Evolutionary conservation across 805 yeast species (phyloP).

Genomic region (Pichia scutulata): DNA sequence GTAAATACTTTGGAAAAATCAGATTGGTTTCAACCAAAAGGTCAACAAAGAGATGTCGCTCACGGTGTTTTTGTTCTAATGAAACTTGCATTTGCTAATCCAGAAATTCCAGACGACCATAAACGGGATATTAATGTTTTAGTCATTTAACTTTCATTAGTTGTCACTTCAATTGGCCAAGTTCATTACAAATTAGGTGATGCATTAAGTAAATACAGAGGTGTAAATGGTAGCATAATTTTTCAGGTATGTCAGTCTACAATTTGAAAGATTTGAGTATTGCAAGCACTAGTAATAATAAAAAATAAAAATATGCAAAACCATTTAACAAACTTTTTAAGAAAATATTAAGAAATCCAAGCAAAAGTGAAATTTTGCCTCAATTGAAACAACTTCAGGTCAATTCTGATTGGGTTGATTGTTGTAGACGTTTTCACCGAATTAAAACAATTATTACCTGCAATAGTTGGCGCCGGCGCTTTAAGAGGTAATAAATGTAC

Average conservation of each 20-base stretch:
- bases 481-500: conserved; percentile 36
- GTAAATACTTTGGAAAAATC: conserved; percentile 30
- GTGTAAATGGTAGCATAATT: conserved; percentile 45
- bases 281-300: conserved; percentile 12
- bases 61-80: conserved; percentile 83
- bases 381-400: conserved; percentile 30
- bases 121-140: conserved; percentile 41
- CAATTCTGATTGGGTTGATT: conserved; percentile 20
- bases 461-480: conserved; percentile 54
- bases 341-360: conserved; percentile 27
- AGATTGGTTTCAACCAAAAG: conserved; percentile 36
- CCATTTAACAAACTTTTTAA: conserved; percentile 45
- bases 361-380: conserved; percentile 27
- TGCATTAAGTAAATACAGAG: conserved; percentile 43
- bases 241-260: conserved; percentile 79
- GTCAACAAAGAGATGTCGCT: conserved; percentile 61
- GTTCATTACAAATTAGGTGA: conserved; percentile 49
- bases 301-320: conserved; percentile 38
- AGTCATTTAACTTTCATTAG: conserved; percentile 43
- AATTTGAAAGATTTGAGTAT: conserved; percentile 50
- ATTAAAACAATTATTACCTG: conserved; percentile 66
- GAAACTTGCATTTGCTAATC: conserved; percentile 55
- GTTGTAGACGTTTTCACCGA: conserved; percentile 55
- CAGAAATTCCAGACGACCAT: conserved; percentile 26
- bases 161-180: conserved; percentile 34